phyloP scores from a whole-genome alignment of 2,329 filamentous ascomycete genomes.

The Penicillium digitatum region DNA sequence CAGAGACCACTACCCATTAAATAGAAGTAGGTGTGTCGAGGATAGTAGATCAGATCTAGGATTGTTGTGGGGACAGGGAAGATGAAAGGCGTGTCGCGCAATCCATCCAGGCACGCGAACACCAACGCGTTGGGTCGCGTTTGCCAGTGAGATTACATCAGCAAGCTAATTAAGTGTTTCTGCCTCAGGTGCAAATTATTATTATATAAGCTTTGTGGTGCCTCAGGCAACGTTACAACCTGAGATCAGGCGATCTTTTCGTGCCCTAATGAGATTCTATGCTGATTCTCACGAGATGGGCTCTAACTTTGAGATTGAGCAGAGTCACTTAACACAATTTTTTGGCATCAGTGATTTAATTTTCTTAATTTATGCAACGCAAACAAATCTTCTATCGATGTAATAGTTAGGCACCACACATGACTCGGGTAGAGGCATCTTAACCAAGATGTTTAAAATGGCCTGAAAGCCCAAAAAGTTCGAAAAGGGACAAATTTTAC shows the following conservation, averaged over 20 bases:
- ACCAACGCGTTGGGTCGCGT: slow-evolving; percentile 6
- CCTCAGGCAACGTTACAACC: background rate
- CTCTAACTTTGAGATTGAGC: no score
- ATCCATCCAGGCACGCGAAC: slow-evolving; percentile 1
- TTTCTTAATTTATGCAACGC: background rate
- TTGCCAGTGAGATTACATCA: slow-evolving; percentile 2
- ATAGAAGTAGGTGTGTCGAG: background rate
- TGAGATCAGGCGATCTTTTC: background rate
- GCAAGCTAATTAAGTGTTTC: background rate
- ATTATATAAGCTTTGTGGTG: background rate
- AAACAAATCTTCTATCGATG: background rate
- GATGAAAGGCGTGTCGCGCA: slow-evolving; percentile 14
- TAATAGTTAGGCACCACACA: background rate
- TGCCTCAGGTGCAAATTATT: background rate
- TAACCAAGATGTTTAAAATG: background rate
- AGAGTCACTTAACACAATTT: background rate
- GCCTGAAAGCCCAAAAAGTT: background rate
- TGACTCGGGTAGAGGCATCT: background rate
- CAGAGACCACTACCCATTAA: slow-evolving; percentile 17
- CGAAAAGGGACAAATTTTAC: background rate
- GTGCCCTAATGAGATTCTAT: slow-evolving; percentile 1
- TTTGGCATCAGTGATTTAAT: background rate
- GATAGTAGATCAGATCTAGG: background rate
- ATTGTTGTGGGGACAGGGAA: slow-evolving; percentile 22
- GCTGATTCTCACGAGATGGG: background rate